A percentile compares a stretch with the other conserved stretches of the same genome.
phyloP scores from a whole-genome alignment of 2,329 filamentous ascomycete genomes.

The Diaporthe sp. region DNA sequence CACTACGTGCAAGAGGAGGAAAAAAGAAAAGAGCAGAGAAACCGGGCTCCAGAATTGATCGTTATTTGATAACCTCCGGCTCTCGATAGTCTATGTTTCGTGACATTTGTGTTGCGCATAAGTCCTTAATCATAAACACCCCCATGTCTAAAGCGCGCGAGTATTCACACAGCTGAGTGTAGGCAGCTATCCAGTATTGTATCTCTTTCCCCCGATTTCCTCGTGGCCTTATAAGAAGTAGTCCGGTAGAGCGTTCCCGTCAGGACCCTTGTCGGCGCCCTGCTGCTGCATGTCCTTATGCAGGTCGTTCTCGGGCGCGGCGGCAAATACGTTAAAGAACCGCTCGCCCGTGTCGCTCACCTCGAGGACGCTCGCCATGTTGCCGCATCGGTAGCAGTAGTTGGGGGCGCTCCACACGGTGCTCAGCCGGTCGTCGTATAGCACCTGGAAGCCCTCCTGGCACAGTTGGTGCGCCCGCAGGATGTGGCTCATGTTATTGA shows the following conservation, averaged over 20 bases:
- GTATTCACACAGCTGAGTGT: neutral
- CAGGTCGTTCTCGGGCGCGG: conserved; percentile 93
- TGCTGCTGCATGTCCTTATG: conserved; percentile 85
- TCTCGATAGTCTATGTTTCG: conserved; percentile 27
- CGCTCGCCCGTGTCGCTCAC: conserved; percentile 93
- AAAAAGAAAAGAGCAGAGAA: conserved; percentile 4
- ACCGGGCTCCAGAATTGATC: conserved; percentile 27
- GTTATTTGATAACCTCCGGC: conserved; percentile 26
- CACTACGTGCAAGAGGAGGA: neutral
- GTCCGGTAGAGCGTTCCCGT: conserved; percentile 75
- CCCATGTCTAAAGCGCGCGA: neutral
- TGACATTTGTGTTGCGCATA: conserved; percentile 13
- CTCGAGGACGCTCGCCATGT: conserved; percentile 96
- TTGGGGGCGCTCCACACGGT: conserved; percentile 99
- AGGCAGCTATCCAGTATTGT: conserved; percentile 18
- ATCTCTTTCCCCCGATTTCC: neutral
- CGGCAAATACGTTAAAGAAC: conserved; percentile 98
- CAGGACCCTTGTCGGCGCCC: conserved; percentile 73
- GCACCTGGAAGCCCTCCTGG: conserved; percentile 96
- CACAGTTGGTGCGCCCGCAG: conserved; percentile 98
- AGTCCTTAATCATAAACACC: neutral
- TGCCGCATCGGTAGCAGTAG: conserved; percentile 95
- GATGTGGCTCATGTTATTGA: conserved; percentile 98
- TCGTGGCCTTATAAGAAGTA: conserved; percentile 73
- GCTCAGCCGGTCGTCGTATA: conserved; percentile 94